phyloP scores from a whole-genome alignment of 2,329 filamentous ascomycete genomes.

The Chlorencoelia australis region DNA sequence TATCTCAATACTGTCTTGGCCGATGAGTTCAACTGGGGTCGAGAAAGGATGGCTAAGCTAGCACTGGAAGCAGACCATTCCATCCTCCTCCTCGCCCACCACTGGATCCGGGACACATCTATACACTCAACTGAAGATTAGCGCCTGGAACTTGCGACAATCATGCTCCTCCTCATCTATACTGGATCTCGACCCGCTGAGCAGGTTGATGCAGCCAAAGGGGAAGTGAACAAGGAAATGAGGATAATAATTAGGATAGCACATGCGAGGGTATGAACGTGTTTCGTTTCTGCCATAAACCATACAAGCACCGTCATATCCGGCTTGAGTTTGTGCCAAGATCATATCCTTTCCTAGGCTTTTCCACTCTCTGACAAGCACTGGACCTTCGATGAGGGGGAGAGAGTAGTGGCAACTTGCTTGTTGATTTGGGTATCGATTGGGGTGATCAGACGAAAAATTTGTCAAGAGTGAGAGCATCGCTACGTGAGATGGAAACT shows the following conservation, averaged over 20 bases:
- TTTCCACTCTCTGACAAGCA: no score
- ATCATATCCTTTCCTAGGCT: no score
- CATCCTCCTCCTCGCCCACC: conserved; percentile 6
- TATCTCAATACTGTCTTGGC: conserved; percentile 7
- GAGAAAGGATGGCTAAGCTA: conserved; percentile 8
- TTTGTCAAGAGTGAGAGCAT: no score
- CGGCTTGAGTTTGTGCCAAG: no score
- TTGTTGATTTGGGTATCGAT: no score
- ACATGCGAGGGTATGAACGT: background rate
- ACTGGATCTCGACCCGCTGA: conserved; percentile 15
- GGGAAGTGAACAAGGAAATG: background rate
- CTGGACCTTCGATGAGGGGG: no score
- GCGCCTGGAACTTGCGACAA: conserved; percentile 8
- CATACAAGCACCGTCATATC: no score
- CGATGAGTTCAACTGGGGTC: conserved; percentile 6
- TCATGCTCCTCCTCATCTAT: conserved; percentile 12
- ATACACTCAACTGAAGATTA: conserved; percentile 18
- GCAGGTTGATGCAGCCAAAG: conserved; percentile 16
- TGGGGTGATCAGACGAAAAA: no score
- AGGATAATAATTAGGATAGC: background rate
- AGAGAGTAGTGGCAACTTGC: no score
- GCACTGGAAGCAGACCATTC: conserved; percentile 13
- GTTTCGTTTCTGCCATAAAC: no score
- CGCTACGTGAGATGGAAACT: no score
- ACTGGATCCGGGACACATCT: conserved; percentile 7